Base-by-base conservation (phyloP, 306 rosid species). In the Gastrolobium villosum region DNA sequence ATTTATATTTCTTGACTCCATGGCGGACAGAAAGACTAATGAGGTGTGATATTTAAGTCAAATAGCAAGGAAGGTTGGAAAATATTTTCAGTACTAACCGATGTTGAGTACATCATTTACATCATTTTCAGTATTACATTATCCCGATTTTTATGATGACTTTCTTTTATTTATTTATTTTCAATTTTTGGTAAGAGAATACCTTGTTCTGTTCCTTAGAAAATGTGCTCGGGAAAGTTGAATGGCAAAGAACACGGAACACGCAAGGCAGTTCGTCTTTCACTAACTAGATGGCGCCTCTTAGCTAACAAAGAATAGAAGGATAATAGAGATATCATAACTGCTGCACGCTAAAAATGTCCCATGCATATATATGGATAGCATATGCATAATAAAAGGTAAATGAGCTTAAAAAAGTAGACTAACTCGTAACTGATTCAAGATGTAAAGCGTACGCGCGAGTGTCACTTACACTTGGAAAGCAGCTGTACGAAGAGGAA, bases 231-330 rank as follows among this genome's bases (percentile, higher is more conserved):
- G 62, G 4, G 28, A 46, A 11, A 35, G 39, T 11, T 43, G 14
- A 65, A 65, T 44, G 37, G 40, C 34, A 34, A 62, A 57, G 10
- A 77, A 61, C 71, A 74, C 13, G 35, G 57, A 39, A 78, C 9
- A 49, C 56, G 67, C 4, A 32, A 50, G 55, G 61, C 35, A 67
- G 81, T 83, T 72, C 13, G 36, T 20, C 64, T 57, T 57, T 83
- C 77, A 60, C 43, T 68, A 61, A 36, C 56, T 52, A 20, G 87
- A 84, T 70, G 67, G 66, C 31, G 65, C 72, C 71, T 37, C 48
- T 55, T 57, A 79, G 30, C 79, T 55, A 75, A 32, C 65, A 37
- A 32, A 5, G 3, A 49, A 59, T 67, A 10, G 34, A 59, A 59
- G 5, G 36, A 68, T 48, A 37, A 48, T 49, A 30, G 49, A 4